Conservation (phyloP, 768 basidiomycete species). For the Pleurotus platypus region DNA sequence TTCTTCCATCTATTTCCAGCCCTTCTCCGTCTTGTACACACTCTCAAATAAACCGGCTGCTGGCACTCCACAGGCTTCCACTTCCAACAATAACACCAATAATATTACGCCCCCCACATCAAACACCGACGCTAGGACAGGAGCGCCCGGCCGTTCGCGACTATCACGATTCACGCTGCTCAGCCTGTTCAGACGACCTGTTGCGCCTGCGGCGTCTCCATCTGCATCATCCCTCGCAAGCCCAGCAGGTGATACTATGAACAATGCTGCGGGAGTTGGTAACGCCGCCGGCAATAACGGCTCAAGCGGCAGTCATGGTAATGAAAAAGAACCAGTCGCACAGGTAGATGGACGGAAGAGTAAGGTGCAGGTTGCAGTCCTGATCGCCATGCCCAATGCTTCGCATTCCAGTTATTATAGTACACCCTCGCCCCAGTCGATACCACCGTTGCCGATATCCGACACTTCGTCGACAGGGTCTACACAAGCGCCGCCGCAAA, state of each 20-base stretch:
- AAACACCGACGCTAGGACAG: background rate
- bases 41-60: background rate
- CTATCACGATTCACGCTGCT: constrained; percentile 5
- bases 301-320: background rate
- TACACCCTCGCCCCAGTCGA: constrained; percentile 3
- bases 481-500: too few species aligned
- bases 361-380: constrained; percentile 33
- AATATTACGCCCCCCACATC: background rate
- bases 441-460: background rate
- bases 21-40: constrained; percentile 19
- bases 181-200: constrained; percentile 4
- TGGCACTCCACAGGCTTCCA: background rate
- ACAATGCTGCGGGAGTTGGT: too few species aligned
- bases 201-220: constrained; percentile 11
- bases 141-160: background rate
- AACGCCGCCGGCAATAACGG: background rate
- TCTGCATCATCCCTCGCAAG: constrained; percentile 3
- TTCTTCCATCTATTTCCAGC: constrained; percentile 9
- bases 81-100: background rate
- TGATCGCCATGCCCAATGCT: constrained; percentile 41
- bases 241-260: background rate
- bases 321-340: constrained; percentile 3
- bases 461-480: background rate
- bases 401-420: background rate
- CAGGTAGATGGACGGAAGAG: constrained; percentile 9